Conservation (phyloP, 129 eudicot species). For the Ambrosia artemisiifolia region DNA sequence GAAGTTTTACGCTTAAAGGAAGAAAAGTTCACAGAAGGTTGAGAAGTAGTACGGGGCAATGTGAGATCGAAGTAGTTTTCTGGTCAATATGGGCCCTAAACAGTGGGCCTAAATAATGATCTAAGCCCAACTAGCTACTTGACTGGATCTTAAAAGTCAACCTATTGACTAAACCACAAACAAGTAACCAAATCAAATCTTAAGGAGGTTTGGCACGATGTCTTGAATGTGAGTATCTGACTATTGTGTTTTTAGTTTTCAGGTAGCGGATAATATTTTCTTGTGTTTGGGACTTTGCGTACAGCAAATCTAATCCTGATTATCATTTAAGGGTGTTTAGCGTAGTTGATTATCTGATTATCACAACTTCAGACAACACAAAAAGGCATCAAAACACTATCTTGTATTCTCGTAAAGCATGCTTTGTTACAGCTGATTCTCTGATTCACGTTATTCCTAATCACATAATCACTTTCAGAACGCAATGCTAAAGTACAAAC, state of each 20-base stretch:
- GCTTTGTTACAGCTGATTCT: neutral
- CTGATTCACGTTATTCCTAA: neutral
- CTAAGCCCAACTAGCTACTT: slow-evolving; percentile 13
- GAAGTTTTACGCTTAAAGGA: no score
- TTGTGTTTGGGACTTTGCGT: neutral
- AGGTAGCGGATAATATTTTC: neutral
- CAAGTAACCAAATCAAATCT: neutral
- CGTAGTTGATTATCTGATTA: neutral
- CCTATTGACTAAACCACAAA: slow-evolving; percentile 12
- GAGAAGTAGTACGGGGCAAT: no score
- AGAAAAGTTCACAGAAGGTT: no score
- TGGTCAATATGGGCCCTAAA: slow-evolving; percentile 1
- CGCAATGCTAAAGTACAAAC: neutral
- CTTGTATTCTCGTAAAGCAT: neutral
- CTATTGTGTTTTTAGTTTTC: neutral
- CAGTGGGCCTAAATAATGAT: slow-evolving; percentile 9
- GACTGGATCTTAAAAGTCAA: slow-evolving; percentile 14
- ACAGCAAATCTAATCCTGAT: neutral
- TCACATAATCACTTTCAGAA: neutral
- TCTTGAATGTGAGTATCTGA: neutral
- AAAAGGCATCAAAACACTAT: neutral
- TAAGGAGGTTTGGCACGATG: neutral
- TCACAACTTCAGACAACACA: neutral
- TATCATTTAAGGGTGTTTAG: neutral
- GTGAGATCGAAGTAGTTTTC: no score